Evolutionary conservation across 78 protist genomes (phyloP), one percentile per base, ranked within the genome.

Genomic region (Chrysochromulina tobinii): DNA sequence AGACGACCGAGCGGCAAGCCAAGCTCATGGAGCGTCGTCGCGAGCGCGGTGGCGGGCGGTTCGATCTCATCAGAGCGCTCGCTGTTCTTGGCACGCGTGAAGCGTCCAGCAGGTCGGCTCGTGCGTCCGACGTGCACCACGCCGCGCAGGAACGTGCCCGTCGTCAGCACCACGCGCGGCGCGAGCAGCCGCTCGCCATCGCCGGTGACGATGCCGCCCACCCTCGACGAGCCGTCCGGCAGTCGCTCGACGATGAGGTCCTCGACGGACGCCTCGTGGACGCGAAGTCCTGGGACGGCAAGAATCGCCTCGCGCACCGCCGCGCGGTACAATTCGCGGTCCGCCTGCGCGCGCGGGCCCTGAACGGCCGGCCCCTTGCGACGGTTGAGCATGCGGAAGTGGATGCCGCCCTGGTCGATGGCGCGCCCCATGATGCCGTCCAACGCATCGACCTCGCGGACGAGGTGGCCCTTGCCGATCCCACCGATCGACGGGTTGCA

Each of bases 401-500:
- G 87, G 77, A 85, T 68, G 84, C 89, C 94, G 5, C 91, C 91
- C 69, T 68, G 67, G 84, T 88, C 91, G 48, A 68, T 68, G 23
- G 87, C 68, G 12, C 88, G 85, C 20, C 89, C 94, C 59, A 75
- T 79, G 51, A 97, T 58, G 48, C 99, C 99, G 67, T 94, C 99
- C 6, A 98, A 75, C 20, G 99, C 99, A 75, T 98, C 99, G 21
- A 98, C 88, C 57, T 97, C 99, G 17, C 96, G 91, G 57, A 98
- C 97, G 81, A 98, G 91, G 53, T 91, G 90, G 18, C 99, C 98
- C 68, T 98, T 98, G 27, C 99, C 99, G n/a, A 97, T 68, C 48
- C 99, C 99, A 51, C 99, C 99, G 57, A 98, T 96, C 11, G 98
- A 94, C 61, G 99, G 99, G 92, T 98, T 98, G 94, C 99, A 98